Conservation (phyloP, 495 filamentous ascomycete genomes). For the Pyrenopolyporus hunteri region DNA sequence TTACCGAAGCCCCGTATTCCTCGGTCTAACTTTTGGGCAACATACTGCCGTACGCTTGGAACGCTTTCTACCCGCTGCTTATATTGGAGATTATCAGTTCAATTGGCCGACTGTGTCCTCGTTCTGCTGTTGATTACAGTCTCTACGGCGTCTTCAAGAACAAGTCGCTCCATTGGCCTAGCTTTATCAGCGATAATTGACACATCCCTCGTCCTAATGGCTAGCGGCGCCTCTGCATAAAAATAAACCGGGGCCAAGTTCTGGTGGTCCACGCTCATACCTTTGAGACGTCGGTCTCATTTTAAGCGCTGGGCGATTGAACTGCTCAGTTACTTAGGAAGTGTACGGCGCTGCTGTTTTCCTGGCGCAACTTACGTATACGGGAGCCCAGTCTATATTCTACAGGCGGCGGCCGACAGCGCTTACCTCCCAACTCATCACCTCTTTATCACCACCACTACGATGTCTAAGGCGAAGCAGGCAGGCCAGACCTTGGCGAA, state of each 20-base stretch:
- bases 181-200: neutral
- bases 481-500: conserved; percentile 78
- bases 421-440: neutral
- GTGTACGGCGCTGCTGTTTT: neutral
- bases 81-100: neutral
- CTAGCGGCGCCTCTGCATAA: conserved; percentile 2
- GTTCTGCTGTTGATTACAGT: neutral
- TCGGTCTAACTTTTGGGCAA: conserved; percentile 15
- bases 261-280: conserved; percentile 1
- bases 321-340: neutral
- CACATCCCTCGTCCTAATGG: conserved; percentile 12
- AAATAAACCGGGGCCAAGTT: neutral
- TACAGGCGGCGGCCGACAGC: neutral
- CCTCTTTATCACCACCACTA: neutral
- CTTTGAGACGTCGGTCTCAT: neutral
- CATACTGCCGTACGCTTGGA: neutral
- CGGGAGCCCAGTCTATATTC: neutral
- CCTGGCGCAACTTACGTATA: neutral
- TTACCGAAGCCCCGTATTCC: neutral
- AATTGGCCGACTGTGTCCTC: neutral
- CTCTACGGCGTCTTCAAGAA: neutral
- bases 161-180: neutral
- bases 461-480: conserved; percentile 44
- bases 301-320: neutral
- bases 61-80: neutral